Evolutionary conservation across 176 grass and related monocot genomes (phyloP).

Genomic region (Areca catechu): DNA sequence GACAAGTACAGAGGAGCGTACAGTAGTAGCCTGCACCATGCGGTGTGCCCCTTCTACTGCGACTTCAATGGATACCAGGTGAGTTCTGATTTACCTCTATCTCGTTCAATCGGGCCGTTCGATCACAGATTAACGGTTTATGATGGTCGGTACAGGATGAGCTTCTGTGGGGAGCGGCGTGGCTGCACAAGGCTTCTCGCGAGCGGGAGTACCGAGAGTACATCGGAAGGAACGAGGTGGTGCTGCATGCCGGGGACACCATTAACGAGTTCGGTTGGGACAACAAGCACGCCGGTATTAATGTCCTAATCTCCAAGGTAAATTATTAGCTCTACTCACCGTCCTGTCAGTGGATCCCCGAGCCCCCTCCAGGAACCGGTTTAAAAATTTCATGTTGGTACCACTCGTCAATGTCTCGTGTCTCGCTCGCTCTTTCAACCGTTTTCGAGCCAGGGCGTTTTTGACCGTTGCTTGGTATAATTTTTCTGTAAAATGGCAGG

Average conservation of each 20-base stretch:
- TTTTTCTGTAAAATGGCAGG: no score
- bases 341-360: no score
- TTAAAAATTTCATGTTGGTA: no score
- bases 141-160: slow-evolving; percentile 42
- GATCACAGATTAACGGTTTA: not conserved
- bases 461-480: no score
- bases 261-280: slow-evolving; percentile 96
- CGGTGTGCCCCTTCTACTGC: slow-evolving; percentile 93
- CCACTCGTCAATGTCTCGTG: no score
- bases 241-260: slow-evolving; percentile 48
- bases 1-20: slow-evolving; percentile 61
- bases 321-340: no score
- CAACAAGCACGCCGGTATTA: slow-evolving; percentile 96
- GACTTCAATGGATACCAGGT: slow-evolving; percentile 78
- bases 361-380: no score
- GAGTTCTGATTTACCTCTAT: not conserved
- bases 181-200: slow-evolving; percentile 76
- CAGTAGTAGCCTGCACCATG: slow-evolving; percentile 56
- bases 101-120: not conserved
- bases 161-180: slow-evolving; percentile 88
- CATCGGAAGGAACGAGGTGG: slow-evolving; percentile 76
- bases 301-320: slow-evolving; percentile 88
- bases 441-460: no score
- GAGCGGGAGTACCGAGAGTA: slow-evolving; percentile 59
- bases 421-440: no score